Evolutionary conservation across 2,329 filamentous ascomycete genomes (phyloP), one percentile per base, ranked within the genome.

Genomic region (Huntiella omanensis): DNA sequence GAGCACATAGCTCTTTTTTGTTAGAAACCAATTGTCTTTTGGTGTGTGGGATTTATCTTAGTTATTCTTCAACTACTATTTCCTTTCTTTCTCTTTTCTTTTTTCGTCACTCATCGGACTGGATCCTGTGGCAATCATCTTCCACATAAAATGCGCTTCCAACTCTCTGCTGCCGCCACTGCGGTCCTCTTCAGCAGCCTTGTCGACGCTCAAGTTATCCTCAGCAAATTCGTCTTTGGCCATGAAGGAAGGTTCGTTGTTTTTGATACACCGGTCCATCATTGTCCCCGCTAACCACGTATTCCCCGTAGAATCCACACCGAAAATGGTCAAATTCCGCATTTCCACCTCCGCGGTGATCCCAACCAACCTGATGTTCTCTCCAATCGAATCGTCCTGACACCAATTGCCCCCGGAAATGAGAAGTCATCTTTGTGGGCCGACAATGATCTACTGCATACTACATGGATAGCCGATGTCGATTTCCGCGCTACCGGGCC

Each of bases 331-430:
- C 59, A 60, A 46, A 62, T 79, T 43, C 71, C 73, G 50, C 62
- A 70, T 58, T 79, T 73, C 57, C 59, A 62, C 49, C 59, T 75
- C 51, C 62, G 68, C 47, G 74, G 74, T 58, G 65, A 64, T 39
- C 73, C 74, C 22, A 59, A 64, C 51, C 54, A 61, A 33, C 75
- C 75, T 53, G 72, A 80, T 56, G 61, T 80, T 50, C 74, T 95
- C 50, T 93, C 86, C 53, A 88, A 96, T 68, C 85, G 87, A 60
- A 59, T 96, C 50, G 82, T 98, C 59, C 73, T 98, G 48, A 98
- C 91, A 1, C 88, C 91, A 8, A 79, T 86, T 11, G 78, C 77
- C 42, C 85, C 86, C 4, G 91, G 91, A 47, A 86, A 86, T 62
- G 78, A 83, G 57, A 77, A 86, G 59, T 83, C 84, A 50, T 80